A percentile compares a stretch with the other conserved stretches of the same genome.
These are phyloP conservation scores for Aspergillus sp. DNA, from an alignment of 2,329 filamentous ascomycete species.

Conservation along the genomic window DNA sequence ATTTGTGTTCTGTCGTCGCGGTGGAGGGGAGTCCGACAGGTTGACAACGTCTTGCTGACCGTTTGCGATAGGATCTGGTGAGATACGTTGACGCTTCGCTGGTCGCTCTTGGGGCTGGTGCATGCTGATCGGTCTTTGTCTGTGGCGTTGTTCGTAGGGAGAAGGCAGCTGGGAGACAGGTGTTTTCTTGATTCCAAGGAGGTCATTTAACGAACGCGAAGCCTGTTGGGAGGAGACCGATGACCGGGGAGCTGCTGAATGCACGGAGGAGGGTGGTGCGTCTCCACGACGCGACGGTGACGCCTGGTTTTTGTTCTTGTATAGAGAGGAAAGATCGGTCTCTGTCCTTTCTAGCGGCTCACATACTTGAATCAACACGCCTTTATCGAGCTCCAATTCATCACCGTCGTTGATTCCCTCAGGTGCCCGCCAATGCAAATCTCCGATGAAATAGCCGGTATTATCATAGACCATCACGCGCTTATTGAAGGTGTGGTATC, in stretches of 20 bases:
- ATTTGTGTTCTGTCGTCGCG: not conserved
- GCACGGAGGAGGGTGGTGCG: conserved; percentile 44
- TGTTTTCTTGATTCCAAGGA: conserved; percentile 66
- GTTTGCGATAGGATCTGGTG: conserved; percentile 12
- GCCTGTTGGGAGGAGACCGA: conserved; percentile 44
- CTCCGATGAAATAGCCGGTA: conserved; percentile 75
- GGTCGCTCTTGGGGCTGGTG: conserved; percentile 24
- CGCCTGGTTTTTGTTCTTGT: conserved; percentile 58
- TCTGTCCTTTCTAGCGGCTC: conserved; percentile 71
- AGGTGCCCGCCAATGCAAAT: conserved; percentile 74
- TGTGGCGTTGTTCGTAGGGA: conserved; percentile 58
- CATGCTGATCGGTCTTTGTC: conserved; percentile 10
- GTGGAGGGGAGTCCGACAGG: conserved; percentile 18
- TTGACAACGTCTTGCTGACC: conserved; percentile 22
- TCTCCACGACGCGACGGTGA: conserved; percentile 28
- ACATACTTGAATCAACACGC: conserved; percentile 75
- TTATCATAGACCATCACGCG: conserved; percentile 89
- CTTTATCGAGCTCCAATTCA: conserved; percentile 75
- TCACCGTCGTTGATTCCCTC: conserved; percentile 75
- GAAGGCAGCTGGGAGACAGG: conserved; percentile 66
- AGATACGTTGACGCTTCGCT: conserved; percentile 34
- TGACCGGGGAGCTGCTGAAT: conserved; percentile 33
- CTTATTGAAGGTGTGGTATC: conserved; percentile 88
- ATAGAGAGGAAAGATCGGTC: conserved; percentile 74
- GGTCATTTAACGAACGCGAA: conserved; percentile 57